Conservation (phyloP, 345 rosid species). For the Gossypium bickii region DNA sequence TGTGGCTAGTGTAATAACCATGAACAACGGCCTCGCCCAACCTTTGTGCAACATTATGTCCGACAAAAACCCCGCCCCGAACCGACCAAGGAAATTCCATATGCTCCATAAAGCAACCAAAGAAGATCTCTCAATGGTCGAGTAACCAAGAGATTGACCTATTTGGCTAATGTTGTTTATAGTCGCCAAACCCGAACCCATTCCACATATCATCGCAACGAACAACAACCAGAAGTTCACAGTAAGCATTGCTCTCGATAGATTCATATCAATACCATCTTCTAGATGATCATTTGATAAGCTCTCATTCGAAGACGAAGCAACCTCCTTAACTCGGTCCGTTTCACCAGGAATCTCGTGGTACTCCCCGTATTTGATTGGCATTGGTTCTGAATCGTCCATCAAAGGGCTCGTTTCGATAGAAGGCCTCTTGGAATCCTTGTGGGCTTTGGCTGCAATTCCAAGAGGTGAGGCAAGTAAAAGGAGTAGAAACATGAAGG, state of each 20-base stretch:
- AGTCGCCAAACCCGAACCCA: conserved; percentile 74
- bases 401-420: conserved; percentile 26
- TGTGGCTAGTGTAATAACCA: conserved; percentile 57
- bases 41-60: conserved; percentile 70
- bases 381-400: conserved; percentile 8
- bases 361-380: conserved; percentile 14
- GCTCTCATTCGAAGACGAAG: neutral
- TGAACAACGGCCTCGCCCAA: conserved; percentile 70
- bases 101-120: conserved; percentile 73
- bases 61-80: conserved; percentile 74
- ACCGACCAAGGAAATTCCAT: conserved; percentile 93
- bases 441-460: conserved; percentile 52
- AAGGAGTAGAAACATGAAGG: conserved; percentile 41
- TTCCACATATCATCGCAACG: conserved; percentile 66
- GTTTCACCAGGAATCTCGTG: conserved; percentile 24
- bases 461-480: conserved; percentile 56
- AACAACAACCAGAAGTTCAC: conserved; percentile 69
- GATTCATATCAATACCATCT: conserved; percentile 38
- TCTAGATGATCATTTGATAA: neutral
- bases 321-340: conserved; percentile 15
- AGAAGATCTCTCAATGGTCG: conserved; percentile 50
- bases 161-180: conserved; percentile 76
- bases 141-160: conserved; percentile 77
- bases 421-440: conserved; percentile 27
- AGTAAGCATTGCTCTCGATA: conserved; percentile 43